phyloP scores from a whole-genome alignment of 306 rosid genomes.

The Hippophae rhamnoides region DNA sequence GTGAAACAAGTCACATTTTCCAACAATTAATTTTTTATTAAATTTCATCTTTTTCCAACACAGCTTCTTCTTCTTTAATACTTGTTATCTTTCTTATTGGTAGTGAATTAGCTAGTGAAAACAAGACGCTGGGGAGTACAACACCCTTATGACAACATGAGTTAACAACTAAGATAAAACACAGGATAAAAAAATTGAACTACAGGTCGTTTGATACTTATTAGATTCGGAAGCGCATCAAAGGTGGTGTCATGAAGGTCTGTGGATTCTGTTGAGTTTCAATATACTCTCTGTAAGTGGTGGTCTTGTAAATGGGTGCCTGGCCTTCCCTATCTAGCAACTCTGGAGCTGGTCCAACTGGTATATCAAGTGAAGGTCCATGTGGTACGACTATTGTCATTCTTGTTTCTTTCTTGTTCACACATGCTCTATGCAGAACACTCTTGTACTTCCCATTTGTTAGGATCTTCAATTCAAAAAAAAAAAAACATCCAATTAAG shows the following conservation, averaged over 20 bases:
- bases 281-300: conserved; percentile 5
- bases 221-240: conserved; percentile 1
- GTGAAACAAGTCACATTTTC: no score
- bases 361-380: conserved; percentile 12
- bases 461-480: conserved; percentile 2
- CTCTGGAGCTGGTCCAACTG: conserved; percentile 6
- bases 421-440: conserved; percentile 3
- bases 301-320: conserved; percentile 7
- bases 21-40: no score
- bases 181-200: no score
- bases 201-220: no score
- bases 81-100: no score
- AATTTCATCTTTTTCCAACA: no score
- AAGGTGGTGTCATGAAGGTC: conserved; percentile 1
- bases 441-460: conserved; percentile 16
- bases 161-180: no score
- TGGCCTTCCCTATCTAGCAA: conserved; percentile 1
- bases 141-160: no score
- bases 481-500: no score
- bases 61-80: no score
- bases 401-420: conserved; percentile 11
- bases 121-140: no score
- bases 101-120: no score
- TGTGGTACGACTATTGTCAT: not conserved
- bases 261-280: conserved; percentile 7